Conservation (phyloP, 257 asterid species). For the Solanum ossicruentum region DNA sequence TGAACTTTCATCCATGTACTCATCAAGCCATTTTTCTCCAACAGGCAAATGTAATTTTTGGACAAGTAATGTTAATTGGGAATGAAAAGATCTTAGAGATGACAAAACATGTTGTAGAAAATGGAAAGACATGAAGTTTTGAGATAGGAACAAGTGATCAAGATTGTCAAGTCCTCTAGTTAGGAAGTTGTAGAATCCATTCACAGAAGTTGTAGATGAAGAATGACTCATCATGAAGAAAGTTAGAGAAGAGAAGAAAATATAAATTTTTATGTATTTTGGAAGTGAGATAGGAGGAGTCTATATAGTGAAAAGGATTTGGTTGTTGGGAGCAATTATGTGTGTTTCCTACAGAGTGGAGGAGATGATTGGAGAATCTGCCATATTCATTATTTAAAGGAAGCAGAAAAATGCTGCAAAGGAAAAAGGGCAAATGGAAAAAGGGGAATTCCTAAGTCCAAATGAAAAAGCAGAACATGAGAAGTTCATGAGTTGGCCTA, state of each 20-base stretch:
- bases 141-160: constrained; percentile 36
- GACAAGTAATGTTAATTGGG: constrained; percentile 35
- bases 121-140: constrained; percentile 46
- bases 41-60: constrained; percentile 49
- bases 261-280: too few species aligned
- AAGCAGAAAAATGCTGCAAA: constrained; percentile 4
- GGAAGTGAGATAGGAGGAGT: constrained; percentile 13
- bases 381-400: constrained; percentile 29
- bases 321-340: constrained; percentile 74
- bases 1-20: constrained; percentile 77
- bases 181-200: constrained; percentile 49
- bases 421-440: neutral
- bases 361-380: constrained; percentile 70
- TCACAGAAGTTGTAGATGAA: constrained; percentile 35
- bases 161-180: constrained; percentile 43
- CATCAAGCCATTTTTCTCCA: constrained; percentile 72
- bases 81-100: constrained; percentile 41
- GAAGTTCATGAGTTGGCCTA: constrained; percentile 4
- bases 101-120: constrained; percentile 56
- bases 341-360: constrained; percentile 50
- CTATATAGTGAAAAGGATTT: constrained; percentile 24
- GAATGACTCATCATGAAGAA: constrained; percentile 50
- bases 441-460: neutral
- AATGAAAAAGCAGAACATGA: neutral
- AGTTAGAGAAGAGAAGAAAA: neutral